A percentile compares a stretch with the other conserved stretches of the same genome.
phyloP scores from a whole-genome alignment of 768 basidiomycete genomes.

The Agrocybe praecox region DNA sequence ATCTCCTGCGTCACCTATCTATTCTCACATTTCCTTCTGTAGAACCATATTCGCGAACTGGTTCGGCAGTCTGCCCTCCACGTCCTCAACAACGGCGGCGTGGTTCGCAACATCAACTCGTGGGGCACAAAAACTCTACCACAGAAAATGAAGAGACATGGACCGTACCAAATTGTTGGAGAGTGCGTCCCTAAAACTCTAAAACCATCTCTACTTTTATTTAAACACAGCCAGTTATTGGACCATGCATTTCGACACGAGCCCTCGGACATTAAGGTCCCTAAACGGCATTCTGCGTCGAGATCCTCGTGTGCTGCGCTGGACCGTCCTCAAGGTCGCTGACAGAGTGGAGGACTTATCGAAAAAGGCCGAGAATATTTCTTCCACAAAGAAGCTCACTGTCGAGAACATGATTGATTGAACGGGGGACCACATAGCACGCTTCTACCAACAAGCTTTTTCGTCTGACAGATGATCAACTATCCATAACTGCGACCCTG shows the following conservation, averaged over 20 bases:
- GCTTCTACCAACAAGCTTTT: not conserved
- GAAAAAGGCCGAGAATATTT: slow-evolving; percentile 45
- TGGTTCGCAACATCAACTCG: slow-evolving; percentile 78
- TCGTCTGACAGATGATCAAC: not conserved
- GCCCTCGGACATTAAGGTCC: slow-evolving; percentile 64
- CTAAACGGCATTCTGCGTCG: slow-evolving; percentile 70
- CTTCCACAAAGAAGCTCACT: slow-evolving; percentile 25
- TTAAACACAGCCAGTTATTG: slow-evolving; percentile 63
- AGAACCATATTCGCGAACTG: slow-evolving; percentile 78
- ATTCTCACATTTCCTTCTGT: slow-evolving; percentile 4
- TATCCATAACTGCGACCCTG: not conserved
- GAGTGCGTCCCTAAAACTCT: slow-evolving; percentile 65
- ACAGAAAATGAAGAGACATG: slow-evolving; percentile 70
- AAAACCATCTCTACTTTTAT: not conserved
- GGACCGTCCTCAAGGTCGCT: slow-evolving; percentile 80
- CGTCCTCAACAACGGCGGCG: slow-evolving; percentile 75
- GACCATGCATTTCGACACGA: slow-evolving; percentile 90
- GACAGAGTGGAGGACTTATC: slow-evolving; percentile 74
- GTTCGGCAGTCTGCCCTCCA: slow-evolving; percentile 72
- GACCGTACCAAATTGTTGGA: slow-evolving; percentile 57
- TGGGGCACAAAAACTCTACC: slow-evolving; percentile 77
- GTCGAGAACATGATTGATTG: slow-evolving; percentile 23
- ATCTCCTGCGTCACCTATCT: not conserved
- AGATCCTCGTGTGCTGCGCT: slow-evolving; percentile 84
- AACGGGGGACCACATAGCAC: not conserved